These are phyloP conservation scores for Huntiella abstrusa DNA, from an alignment of 2,329 filamentous ascomycete genomes.

Conservation along the genomic window DNA sequence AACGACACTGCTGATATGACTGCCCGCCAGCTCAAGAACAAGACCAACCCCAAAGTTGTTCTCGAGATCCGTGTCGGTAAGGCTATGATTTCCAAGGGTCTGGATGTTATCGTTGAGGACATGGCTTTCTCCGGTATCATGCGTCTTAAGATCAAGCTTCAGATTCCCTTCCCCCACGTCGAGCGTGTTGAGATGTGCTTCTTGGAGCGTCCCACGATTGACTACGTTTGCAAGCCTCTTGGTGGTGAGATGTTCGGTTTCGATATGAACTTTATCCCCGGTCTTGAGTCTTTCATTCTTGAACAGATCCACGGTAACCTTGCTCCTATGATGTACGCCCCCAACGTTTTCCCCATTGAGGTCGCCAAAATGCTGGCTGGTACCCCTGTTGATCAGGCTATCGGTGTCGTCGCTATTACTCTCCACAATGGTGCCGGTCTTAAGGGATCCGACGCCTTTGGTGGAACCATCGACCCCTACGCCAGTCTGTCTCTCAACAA, in stretches of 20 bases:
- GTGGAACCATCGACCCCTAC: conserved; percentile 82
- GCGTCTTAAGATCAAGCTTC: conserved; percentile 93
- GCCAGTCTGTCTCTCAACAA: conserved; percentile 69
- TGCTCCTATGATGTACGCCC: conserved; percentile 92
- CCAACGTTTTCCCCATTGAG: conserved; percentile 95
- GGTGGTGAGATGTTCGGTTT: conserved; percentile 92
- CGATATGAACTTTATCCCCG: conserved; percentile 97
- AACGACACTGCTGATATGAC: conserved; percentile 91
- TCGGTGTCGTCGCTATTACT: conserved; percentile 82
- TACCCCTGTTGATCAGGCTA: conserved; percentile 82
- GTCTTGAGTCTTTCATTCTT: conserved; percentile 79
- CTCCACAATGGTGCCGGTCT: conserved; percentile 80
- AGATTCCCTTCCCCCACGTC: conserved; percentile 87
- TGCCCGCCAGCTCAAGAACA: conserved; percentile 72
- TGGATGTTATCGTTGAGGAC: conserved; percentile 95
- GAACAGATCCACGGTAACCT: conserved; percentile 92
- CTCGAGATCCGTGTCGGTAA: conserved; percentile 90
- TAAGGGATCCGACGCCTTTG: conserved; percentile 90
- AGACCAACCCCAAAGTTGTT: conserved; percentile 91
- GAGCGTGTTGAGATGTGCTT: conserved; percentile 93
- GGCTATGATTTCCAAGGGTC: conserved; percentile 87
- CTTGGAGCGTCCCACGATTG: conserved; percentile 69
- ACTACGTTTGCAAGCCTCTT: conserved; percentile 95
- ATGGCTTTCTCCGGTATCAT: conserved; percentile 93
- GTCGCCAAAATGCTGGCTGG: conserved; percentile 96